Base-by-base conservation (phyloP, 1,284 basidiomycete genomes). In the Malassezia equina region DNA sequence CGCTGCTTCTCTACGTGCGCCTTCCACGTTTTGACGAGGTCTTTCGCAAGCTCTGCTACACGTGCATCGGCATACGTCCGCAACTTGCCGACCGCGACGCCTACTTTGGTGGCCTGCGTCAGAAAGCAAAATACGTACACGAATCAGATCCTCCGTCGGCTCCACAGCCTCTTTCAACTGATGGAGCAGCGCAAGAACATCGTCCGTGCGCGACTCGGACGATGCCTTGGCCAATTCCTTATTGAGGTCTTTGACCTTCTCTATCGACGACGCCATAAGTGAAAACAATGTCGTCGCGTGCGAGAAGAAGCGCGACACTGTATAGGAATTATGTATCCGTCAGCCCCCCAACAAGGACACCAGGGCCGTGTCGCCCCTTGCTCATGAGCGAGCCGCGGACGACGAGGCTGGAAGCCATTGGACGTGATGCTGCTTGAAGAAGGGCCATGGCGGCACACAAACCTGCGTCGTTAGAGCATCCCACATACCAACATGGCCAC, bases 31-130 rank as follows among this genome's bases (percentile, higher is more conserved):
- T 64, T 86, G 43, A 96, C 91, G 31, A 96, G 80, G 64, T 90
- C 89, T 75, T 95, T 95, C 12, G 93, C 88, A 3, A 89, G 78
- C 54, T 88, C 84, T 2, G 87, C 76, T 3, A 96, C 82, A 19
- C 82, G 80, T 66, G 86, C 85, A 17, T 83, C 79, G 0, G 81
- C 76, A 72, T 90, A 83, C 27, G 81, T 80, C 42, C 91, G 82
- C 24, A 95, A 79, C 78, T 94, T 95, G 47, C 90, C 90, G 2
- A 96, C 87, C 0, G 89, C 87, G 11, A 94, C 79, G 56, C 91
- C 91, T 4, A 87, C 88, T 77, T 88, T 72, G 27, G 64, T 65
- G 11, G 61, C 57, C 55, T 70, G 63, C 33, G 39, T 34, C 19
- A 36, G 19, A 17, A 65, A 56, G 67, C 68, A 4, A 36, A 34